Conservation (phyloP, 306 rosid species). For the Dalbergia cultrata region DNA sequence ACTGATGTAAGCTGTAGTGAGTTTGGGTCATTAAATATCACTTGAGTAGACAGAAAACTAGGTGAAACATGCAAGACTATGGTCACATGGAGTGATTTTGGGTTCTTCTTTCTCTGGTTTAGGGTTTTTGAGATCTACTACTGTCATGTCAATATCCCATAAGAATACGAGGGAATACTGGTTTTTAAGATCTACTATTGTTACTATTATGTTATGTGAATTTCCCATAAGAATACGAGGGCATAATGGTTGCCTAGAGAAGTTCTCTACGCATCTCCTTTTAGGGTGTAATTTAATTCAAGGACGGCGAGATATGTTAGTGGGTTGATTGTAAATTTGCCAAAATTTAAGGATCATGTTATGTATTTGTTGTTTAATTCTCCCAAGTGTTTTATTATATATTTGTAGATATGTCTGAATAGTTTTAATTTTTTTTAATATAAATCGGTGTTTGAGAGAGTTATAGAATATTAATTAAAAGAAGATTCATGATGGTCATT, state of each 20-base stretch:
- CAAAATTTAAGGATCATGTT: neutral
- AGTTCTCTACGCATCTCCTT: neutral
- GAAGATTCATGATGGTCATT: no score
- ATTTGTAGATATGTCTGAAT: no score
- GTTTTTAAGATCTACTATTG: neutral
- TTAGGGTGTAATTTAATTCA: neutral
- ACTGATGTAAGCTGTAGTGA: conserved; percentile 4
- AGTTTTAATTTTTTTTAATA: no score
- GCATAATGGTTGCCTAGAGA: neutral
- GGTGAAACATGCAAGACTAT: neutral
- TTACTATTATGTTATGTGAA: no score
- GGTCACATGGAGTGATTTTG: neutral
- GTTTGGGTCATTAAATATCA: neutral
- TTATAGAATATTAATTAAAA: no score
- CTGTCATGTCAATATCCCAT: no score
- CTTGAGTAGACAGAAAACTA: neutral
- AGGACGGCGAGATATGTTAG: neutral
- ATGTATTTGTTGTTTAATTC: no score
- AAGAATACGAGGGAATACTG: no score
- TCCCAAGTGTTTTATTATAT: no score
- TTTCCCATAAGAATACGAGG: no score
- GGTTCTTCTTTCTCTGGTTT: neutral
- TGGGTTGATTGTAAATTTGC: conserved; percentile 25
- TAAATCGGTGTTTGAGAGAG: no score
- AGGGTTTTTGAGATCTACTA: neutral